Evolutionary conservation across 768 basidiomycete species (phyloP).

Genomic region (Leucosporidium yakuticum): DNA sequence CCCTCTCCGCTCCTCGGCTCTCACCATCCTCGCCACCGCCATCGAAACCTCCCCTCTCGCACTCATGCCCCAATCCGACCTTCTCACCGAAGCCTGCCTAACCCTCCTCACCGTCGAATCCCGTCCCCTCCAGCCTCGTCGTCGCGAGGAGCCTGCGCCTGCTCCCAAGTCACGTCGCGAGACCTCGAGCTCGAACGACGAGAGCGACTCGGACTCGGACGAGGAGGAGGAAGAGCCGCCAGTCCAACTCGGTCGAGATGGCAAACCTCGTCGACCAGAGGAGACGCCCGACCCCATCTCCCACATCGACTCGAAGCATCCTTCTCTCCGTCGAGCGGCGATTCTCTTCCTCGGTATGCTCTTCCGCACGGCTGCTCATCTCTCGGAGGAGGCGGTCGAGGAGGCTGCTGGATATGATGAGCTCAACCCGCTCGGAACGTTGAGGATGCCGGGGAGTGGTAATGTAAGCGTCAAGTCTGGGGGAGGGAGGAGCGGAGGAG

Average conservation of each 20-base stretch:
- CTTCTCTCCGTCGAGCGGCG: constrained; percentile 6
- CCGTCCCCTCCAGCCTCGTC: constrained; percentile 18
- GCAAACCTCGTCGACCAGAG: background rate
- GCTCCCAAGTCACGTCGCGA: background rate
- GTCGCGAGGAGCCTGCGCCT: background rate
- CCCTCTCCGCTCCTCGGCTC: constrained; percentile 61
- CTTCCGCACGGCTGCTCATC: background rate
- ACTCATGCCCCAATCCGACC: constrained; percentile 57
- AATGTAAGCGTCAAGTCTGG: background rate
- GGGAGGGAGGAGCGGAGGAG: constrained; percentile 1
- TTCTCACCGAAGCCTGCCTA: constrained; percentile 62
- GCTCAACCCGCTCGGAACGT: background rate
- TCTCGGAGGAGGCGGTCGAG: background rate
- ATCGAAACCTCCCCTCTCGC: constrained; percentile 60
- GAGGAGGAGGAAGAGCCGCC: constrained; percentile 17
- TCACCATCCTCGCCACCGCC: constrained; percentile 66
- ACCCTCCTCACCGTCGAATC: constrained; percentile 58
- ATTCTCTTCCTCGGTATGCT: constrained; percentile 9
- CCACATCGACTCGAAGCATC: background rate
- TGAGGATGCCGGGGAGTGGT: constrained; percentile 4
- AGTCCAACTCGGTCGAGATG: constrained; percentile 6
- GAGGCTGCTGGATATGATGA: background rate
- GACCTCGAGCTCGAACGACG: constrained; percentile 6
- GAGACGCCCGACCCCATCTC: constrained; percentile 5
- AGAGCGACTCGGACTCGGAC: constrained; percentile 16